Conservation (phyloP, 805 yeast species). For the Lipomyces spencermartinsiae region DNA sequence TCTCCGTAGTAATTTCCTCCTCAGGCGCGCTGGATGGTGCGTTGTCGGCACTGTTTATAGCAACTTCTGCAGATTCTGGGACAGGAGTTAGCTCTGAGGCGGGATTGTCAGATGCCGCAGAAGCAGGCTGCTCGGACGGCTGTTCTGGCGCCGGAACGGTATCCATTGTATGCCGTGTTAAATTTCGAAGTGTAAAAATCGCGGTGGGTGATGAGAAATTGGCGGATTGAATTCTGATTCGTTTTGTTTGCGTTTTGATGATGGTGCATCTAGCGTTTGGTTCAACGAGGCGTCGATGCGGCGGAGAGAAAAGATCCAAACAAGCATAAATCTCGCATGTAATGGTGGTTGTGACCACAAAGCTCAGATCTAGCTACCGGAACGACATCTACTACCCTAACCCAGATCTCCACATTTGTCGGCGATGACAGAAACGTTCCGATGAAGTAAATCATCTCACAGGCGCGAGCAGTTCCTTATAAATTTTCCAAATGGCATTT, state of each 20-base stretch:
- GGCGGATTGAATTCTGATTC: neutral
- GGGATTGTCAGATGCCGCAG: constrained; percentile 11
- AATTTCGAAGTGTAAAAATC: neutral
- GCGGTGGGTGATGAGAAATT: neutral
- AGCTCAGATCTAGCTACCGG: neutral
- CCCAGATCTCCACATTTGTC: neutral
- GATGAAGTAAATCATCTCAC: neutral
- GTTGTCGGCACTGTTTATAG: neutral
- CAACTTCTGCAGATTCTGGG: constrained; percentile 10
- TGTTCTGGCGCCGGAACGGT: constrained; percentile 5
- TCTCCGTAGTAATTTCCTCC: neutral
- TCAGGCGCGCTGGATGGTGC: neutral
- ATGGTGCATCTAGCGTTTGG: neutral
- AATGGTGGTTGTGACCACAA: neutral
- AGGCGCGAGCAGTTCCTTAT: neutral
- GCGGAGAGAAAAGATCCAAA: neutral
- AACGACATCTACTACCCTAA: neutral
- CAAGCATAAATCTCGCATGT: neutral
- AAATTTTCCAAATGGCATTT: neutral
- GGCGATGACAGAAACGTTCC: too few relatives aligned
- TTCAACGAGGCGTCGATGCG: neutral
- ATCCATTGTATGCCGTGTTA: neutral
- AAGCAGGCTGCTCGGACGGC: constrained; percentile 14
- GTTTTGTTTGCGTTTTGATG: neutral
- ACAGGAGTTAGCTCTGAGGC: constrained; percentile 11